A percentile compares a stretch with the other conserved stretches of the same genome.
phyloP scores from a whole-genome alignment of 345 rosid genomes.

The Psidium friedrichsthalianum region DNA sequence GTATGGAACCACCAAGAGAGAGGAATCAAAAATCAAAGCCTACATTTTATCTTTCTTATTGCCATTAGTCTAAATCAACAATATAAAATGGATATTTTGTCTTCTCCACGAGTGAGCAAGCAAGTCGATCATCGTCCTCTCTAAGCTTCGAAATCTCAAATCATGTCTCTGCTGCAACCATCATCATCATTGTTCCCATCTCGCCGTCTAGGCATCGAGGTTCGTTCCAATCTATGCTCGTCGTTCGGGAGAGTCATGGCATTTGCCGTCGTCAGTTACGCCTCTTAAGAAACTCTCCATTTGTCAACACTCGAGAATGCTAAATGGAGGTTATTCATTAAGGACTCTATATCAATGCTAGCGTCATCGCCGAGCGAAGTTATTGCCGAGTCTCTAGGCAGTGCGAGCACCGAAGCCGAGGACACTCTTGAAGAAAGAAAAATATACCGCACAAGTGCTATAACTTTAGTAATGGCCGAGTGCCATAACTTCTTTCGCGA shows the following conservation, averaged over 20 bases:
- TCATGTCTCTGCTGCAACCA: neutral
- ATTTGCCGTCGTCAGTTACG: neutral
- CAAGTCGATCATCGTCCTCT: neutral
- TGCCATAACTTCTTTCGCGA: no score
- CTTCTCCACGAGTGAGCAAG: neutral
- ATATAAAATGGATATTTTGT: neutral
- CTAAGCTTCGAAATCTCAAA: neutral
- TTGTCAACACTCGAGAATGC: neutral
- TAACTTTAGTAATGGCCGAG: no score
- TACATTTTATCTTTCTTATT: neutral
- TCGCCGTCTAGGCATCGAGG: neutral
- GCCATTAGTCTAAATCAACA: neutral
- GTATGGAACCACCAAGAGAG: neutral
- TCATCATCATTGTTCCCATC: neutral
- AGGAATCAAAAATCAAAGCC: neutral
- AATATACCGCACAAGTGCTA: no score
- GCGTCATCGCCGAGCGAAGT: neutral
- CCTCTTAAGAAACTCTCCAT: neutral
- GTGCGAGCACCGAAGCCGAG: neutral
- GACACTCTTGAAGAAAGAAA: no score
- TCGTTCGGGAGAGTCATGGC: neutral
- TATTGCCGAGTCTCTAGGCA: neutral
- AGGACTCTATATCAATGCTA: neutral
- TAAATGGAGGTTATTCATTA: neutral
- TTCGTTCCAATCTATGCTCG: neutral